Evolutionary conservation across 257 asterid species (phyloP), one percentile per base, ranked within the genome.

Genomic region (Nicotiana benthamiana): DNA sequence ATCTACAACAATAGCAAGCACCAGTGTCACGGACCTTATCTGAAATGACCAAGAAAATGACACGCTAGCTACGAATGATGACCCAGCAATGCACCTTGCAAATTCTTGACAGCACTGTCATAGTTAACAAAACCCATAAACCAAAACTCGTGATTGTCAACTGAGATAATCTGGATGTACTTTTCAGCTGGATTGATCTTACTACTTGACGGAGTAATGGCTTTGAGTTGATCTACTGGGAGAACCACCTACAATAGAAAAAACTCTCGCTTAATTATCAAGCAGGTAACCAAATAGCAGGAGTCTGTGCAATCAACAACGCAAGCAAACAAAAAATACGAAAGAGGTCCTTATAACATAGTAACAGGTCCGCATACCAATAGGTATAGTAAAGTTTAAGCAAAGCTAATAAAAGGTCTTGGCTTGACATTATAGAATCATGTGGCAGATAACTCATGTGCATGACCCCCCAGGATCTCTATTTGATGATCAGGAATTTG

Each of bases 121-220:
- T 96, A 96, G 91, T 87, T 80, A 75, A 96, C 80, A 61, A 96
- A 96, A 79, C 98, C 99, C 98, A 96, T 92, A 89, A 88, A 96
- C 98, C 98, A 96, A 89, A 94, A 96, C 83, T 96, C 99, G 22
- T 94, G 98, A 85, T 87, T 89, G 84, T 91, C 99, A 17, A 91
- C 88, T 2, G 97, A 94, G 66, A 91, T 94, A 51, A 96, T 83
- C 85, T 94, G 98, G 82, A 96, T 89, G 83, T 93, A 95, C 86
- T 95, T 93, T 83, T 93, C 98, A 34, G 96, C 89, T 53, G 91
- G 83, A 88, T 96, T 96, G 74, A 74, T 48, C 80, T 87, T 90
- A 89, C 93, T 96, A 26, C 87, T 26, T 36, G 98, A 86, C 18
- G 97, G 90, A 80, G 87, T 91, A 36, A 96, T 93, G 74, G 96